Evolutionary conservation across 768 basidiomycete species (phyloP).

Genomic region (Coprinopsis marcescibilis): DNA sequence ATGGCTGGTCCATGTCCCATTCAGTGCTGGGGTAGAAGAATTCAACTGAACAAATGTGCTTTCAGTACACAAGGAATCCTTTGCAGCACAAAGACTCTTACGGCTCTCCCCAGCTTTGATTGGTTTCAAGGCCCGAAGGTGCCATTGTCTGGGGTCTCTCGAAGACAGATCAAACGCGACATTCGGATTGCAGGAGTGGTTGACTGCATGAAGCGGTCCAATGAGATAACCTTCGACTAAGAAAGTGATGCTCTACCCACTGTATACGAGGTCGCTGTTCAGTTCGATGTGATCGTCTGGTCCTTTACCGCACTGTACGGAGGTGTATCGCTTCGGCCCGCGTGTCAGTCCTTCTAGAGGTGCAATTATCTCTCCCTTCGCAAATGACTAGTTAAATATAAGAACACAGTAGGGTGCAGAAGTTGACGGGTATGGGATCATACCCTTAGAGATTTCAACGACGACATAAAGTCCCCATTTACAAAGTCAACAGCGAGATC

Average conservation of each 20-base stretch:
- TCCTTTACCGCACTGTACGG: constrained; percentile 45
- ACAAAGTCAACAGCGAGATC: constrained; percentile 31
- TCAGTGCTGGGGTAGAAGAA: constrained; percentile 68
- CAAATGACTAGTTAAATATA: constrained; percentile 25
- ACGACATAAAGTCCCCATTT: constrained; percentile 32
- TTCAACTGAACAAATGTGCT: constrained; percentile 29
- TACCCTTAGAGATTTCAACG: constrained; percentile 31
- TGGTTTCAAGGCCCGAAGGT: constrained; percentile 37
- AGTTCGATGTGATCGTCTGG: constrained; percentile 47
- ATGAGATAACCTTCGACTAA: neutral
- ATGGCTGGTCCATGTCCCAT: constrained; percentile 64
- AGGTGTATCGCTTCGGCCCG: constrained; percentile 39
- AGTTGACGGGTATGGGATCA: neutral
- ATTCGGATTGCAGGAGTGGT: constrained; percentile 61
- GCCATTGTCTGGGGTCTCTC: constrained; percentile 37
- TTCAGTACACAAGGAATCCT: constrained; percentile 18
- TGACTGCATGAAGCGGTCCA: constrained; percentile 28
- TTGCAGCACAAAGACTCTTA: constrained; percentile 23
- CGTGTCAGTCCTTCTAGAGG: constrained; percentile 25
- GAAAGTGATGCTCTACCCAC: constrained; percentile 25
- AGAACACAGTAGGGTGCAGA: neutral
- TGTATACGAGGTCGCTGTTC: constrained; percentile 55
- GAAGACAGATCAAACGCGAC: constrained; percentile 48
- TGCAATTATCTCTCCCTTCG: constrained; percentile 31
- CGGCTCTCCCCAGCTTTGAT: constrained; percentile 33